Conservation (phyloP, 2,329 filamentous ascomycete genomes). For the Botryosphaeria dothidea region DNA sequence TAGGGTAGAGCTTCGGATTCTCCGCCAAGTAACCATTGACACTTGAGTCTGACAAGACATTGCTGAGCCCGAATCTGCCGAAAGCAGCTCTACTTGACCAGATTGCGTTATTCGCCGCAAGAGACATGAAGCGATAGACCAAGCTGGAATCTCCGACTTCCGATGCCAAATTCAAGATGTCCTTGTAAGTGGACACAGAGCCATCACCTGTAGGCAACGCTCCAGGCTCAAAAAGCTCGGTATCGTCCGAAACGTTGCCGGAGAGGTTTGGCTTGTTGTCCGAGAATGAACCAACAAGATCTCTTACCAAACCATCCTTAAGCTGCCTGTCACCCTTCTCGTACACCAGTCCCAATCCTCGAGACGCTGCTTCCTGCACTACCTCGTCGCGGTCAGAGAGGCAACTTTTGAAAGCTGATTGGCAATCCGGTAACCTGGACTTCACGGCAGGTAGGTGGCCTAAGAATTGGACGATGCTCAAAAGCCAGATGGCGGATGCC, state of each 20-base stretch:
- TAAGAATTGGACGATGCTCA: constrained; percentile 88
- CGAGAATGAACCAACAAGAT: constrained; percentile 84
- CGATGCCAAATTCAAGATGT: constrained; percentile 92
- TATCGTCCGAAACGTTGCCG: constrained; percentile 83
- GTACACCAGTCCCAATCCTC: constrained; percentile 89
- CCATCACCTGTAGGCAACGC: constrained; percentile 88
- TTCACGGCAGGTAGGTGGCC: constrained; percentile 77
- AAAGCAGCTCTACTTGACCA: constrained; percentile 98
- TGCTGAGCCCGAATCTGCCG: constrained; percentile 88
- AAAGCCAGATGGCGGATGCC: constrained; percentile 91
- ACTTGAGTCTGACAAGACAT: constrained; percentile 82
- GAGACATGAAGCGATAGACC: constrained; percentile 98
- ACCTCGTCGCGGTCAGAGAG: constrained; percentile 88
- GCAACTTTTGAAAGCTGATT: constrained; percentile 84
- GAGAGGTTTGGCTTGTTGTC: constrained; percentile 69
- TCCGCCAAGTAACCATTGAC: constrained; percentile 67
- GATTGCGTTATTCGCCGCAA: constrained; percentile 92
- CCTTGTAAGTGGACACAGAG: constrained; percentile 92
- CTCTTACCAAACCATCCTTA: constrained; percentile 80
- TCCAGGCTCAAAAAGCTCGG: constrained; percentile 89
- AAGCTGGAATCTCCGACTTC: constrained; percentile 94
- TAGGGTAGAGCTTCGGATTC: constrained; percentile 93
- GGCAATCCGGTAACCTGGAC: constrained; percentile 71
- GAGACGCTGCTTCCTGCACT: constrained; percentile 91
- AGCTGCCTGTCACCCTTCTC: constrained; percentile 82